phyloP scores from a whole-genome alignment of 2,329 filamentous ascomycete species.

The Gremmenia infestans region DNA sequence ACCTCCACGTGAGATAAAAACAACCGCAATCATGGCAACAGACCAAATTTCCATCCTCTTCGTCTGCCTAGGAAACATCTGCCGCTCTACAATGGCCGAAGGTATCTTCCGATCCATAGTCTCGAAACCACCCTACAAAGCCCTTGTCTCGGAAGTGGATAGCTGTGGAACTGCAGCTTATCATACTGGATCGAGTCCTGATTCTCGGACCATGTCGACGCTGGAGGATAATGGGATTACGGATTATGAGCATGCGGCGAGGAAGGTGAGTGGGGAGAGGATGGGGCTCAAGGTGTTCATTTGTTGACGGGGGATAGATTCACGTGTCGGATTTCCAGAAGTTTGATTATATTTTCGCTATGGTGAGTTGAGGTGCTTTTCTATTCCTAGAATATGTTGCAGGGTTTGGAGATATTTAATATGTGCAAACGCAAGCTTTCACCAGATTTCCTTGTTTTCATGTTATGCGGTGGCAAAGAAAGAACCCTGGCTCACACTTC shows the following conservation, averaged over 20 bases:
- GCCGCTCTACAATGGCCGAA: constrained; percentile 90
- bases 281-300: not conserved
- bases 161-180: constrained; percentile 88
- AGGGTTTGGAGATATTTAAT: not conserved
- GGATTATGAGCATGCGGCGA: constrained; percentile 70
- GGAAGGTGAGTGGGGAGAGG: constrained; percentile 52
- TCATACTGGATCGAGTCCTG: constrained; percentile 71
- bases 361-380: constrained; percentile 41
- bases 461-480: not conserved
- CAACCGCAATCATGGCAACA: constrained; percentile 17
- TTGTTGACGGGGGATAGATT: constrained; percentile 37
- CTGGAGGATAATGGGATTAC: constrained; percentile 69
- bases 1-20: not conserved
- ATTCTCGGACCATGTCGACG: constrained; percentile 78
- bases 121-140: constrained; percentile 53
- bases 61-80: constrained; percentile 97
- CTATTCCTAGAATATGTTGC: not conserved
- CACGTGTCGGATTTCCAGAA: constrained; percentile 66
- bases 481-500: not conserved
- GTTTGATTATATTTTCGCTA: constrained; percentile 93
- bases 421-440: not conserved
- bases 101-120: constrained; percentile 77
- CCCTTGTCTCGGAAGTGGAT: constrained; percentile 65
- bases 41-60: constrained; percentile 72
- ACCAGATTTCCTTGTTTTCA: not conserved